Evolutionary conservation across 1,284 basidiomycete genomes (phyloP).

Genomic region (Veloboletus limbatus): DNA sequence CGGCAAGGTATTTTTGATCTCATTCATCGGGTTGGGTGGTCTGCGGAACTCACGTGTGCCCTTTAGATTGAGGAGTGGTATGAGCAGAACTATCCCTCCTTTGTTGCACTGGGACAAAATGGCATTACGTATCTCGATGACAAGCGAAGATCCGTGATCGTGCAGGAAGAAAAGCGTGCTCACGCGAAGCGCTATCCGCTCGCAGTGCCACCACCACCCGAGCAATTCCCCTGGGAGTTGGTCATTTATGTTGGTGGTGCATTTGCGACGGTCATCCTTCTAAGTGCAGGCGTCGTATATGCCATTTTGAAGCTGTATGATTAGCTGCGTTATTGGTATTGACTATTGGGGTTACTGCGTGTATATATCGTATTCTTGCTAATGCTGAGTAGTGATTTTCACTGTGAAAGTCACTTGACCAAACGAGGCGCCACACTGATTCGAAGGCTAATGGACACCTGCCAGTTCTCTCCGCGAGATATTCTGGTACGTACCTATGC

Average conservation of each 20-base stretch:
- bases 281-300: constrained; percentile 37
- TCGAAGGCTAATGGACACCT: too few species aligned
- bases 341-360: background rate
- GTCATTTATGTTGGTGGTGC: constrained; percentile 41
- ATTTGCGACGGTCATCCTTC: constrained; percentile 38
- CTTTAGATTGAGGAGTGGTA: constrained; percentile 87
- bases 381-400: too few species aligned
- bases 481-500: too few species aligned
- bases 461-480: too few species aligned
- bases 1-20: constrained; percentile 63
- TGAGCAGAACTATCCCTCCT: constrained; percentile 87
- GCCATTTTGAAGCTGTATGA: constrained; percentile 34
- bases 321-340: background rate
- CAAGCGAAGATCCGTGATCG: constrained; percentile 29
- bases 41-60: background rate
- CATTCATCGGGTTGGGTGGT: too few species aligned
- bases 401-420: background rate
- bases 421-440: too few species aligned
- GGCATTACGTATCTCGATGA: constrained; percentile 25
- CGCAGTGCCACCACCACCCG: constrained; percentile 9
- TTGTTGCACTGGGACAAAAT: constrained; percentile 52
- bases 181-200: constrained; percentile 17
- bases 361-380: background rate
- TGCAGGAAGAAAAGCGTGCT: constrained; percentile 40
- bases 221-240: constrained; percentile 36